Base-by-base conservation (phyloP, 306 rosid genomes). In the Clitoria ternatea region DNA sequence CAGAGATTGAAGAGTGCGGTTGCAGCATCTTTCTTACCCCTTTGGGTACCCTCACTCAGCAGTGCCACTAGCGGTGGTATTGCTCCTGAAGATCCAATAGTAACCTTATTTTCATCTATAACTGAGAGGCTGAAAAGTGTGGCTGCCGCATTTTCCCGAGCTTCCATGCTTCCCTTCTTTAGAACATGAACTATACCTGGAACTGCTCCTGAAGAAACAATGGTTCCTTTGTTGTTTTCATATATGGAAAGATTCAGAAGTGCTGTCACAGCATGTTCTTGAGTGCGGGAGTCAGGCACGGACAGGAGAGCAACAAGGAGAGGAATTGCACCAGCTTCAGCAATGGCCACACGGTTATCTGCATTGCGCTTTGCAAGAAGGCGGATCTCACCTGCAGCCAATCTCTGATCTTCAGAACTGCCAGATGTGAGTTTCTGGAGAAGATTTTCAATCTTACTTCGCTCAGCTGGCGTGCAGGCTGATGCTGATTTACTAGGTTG, bases 71-170 rank as follows among this genome's bases (percentile, higher is more conserved):
- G 85, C 3, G 99, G 97, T 2, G 99, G 92, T 66, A 95, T 91
- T 61, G 99, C 99, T 70, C 99, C 99, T 0, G 73, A 87, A 75
- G 86, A 80, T 0, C 99, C 99, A 43, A 95, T 95, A 19, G 84
- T 85, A 55, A 95, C 79, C 86, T 95, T 91, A 67, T 91, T 87
- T 85, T 84, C 99, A 60, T 95, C 97, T 3, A 89, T 81, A 18
- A 95, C 99, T n/a, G 99, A 95, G 35, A 95, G 97, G 79, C 99
- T 95, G 83, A 95, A 95, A 49, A 95, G 97, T 54, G 99, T 95
- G 15, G 99, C 99, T 1, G 99, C 99, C 1, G 99, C 97, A 61
- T 95, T 95, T 80, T 95, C 99, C 66, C 97, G 91, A 4, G 99
- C 99, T 76, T 95, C 99, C 99, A 95, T 95, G 85, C 97, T 90